Evolutionary conservation across 192 early-diverging fungal genomes (phyloP).

Genomic region (Chytriomyces sp.): DNA sequence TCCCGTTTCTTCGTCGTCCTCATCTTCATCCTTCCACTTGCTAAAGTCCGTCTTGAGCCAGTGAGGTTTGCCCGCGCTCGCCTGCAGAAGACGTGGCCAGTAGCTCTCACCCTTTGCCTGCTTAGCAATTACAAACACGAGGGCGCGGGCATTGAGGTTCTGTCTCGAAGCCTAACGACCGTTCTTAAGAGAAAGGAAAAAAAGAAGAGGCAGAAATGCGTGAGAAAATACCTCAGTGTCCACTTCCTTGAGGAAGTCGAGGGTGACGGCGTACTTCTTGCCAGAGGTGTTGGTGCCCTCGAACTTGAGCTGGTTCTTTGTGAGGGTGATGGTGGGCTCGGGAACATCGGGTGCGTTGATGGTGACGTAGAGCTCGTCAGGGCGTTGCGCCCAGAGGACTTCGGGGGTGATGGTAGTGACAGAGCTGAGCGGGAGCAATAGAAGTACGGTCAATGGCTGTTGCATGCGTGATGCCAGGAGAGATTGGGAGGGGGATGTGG

Average conservation of each 20-base stretch:
- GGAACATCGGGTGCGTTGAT: slow-evolving; percentile 73
- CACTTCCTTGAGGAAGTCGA: slow-evolving; percentile 75
- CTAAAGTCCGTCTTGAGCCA: slow-evolving; percentile 91
- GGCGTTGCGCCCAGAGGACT: slow-evolving; percentile 91
- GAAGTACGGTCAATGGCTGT: background rate
- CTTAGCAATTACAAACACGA: slow-evolving; percentile 75
- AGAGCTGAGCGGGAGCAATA: slow-evolving; percentile 2
- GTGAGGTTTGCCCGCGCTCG: slow-evolving; percentile 56
- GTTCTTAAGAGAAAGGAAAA: background rate
- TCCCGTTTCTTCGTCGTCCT: slow-evolving; percentile 76
- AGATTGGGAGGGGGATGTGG: background rate
- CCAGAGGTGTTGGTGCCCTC: slow-evolving; percentile 59
- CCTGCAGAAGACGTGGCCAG: slow-evolving; percentile 86
- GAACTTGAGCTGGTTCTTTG: slow-evolving; percentile 62
- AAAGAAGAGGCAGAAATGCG: slow-evolving; percentile 8
- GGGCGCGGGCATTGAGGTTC: slow-evolving; percentile 64
- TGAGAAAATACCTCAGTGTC: slow-evolving; percentile 65
- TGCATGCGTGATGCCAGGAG: background rate
- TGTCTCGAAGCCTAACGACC: slow-evolving; percentile 62
- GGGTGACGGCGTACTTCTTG: slow-evolving; percentile 70
- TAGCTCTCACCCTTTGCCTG: slow-evolving; percentile 63
- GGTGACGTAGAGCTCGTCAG: slow-evolving; percentile 80
- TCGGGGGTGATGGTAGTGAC: slow-evolving; percentile 37
- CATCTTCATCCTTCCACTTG: slow-evolving; percentile 91
- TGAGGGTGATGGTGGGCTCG: slow-evolving; percentile 57